Evolutionary conservation across 2,329 filamentous ascomycete genomes (phyloP), one percentile per base, ranked within the genome.

Genomic region (Blumeriella jaapii): DNA sequence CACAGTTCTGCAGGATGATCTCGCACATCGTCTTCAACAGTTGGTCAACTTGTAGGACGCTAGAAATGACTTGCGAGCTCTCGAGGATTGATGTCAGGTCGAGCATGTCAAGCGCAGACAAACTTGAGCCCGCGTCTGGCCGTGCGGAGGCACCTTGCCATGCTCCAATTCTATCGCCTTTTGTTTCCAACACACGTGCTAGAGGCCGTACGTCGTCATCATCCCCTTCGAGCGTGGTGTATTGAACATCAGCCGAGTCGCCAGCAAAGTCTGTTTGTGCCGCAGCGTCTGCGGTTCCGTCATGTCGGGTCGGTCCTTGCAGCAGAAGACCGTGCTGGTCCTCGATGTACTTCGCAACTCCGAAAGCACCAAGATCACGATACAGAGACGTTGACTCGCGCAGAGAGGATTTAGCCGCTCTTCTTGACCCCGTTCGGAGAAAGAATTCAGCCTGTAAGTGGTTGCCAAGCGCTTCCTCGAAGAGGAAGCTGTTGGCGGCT

Each of bases 41-140:
- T 48, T 79, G 71, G 44, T 87, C 81, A 9, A 87, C 72, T 45
- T 81, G 71, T 8, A 89, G 59, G 32, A 86, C 79, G 11, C 81
- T 86, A 4, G 82, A 87, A 27, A 89, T 77, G 27, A 87, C 71
- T 53, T 86, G 82, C 7, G 79, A 85, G 2, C 78, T 83, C 48
- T 82, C 76, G 10, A 89, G 63, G 39, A 89, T 87, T 15, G 78
- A 79, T 26, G 82, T 78, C 42, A 87, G 58, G 55, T 87, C 82
- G 52, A 89, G 77, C 77, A 89, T 86, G 59, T 89, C 82, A 34
- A 89, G 67, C 17, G 80, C 76, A 25, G 80, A 79, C 40, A 86
- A 64, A 8, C 78, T 76, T 22, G 64, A 71, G 2, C 69, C 71
- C 13, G 69, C 63, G 44, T 74, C 72, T 5, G 68, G 58, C 39